Conservation (phyloP, 2,329 filamentous ascomycete genomes). For the Aureobasidium pullulans region DNA sequence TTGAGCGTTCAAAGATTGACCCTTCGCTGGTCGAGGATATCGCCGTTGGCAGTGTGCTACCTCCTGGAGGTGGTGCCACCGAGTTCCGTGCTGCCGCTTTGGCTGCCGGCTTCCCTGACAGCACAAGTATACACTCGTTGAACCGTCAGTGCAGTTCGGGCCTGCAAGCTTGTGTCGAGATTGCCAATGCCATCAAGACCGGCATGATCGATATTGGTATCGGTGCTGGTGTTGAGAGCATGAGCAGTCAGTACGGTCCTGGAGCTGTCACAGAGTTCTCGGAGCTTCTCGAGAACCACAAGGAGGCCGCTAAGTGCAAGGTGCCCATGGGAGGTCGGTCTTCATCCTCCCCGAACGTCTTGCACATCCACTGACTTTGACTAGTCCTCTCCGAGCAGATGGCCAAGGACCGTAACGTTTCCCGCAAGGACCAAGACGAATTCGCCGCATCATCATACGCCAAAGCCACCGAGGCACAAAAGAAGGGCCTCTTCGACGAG, state of each 20-base stretch:
- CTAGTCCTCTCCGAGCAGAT: conserved; percentile 88
- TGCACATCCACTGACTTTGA: conserved; percentile 48
- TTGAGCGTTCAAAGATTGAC: conserved; percentile 82
- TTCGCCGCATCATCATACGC: conserved; percentile 92
- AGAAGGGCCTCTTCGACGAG: conserved; percentile 81
- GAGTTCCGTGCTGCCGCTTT: conserved; percentile 92
- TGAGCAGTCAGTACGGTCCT: conserved; percentile 80
- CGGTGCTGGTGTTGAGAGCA: conserved; percentile 93
- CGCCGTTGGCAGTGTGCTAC: conserved; percentile 81
- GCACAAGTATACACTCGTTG: conserved; percentile 74
- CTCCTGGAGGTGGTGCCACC: conserved; percentile 88
- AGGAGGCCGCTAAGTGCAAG: conserved; percentile 88
- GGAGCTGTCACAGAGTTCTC: conserved; percentile 88
- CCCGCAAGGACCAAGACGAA: conserved; percentile 70
- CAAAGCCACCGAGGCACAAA: conserved; percentile 79
- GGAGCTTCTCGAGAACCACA: conserved; percentile 72
- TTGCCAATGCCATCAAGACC: conserved; percentile 82
- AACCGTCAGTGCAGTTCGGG: conserved; percentile 95
- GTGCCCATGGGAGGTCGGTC: conserved; percentile 48
- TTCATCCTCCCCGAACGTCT: too few relatives aligned
- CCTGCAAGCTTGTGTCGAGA: conserved; percentile 84
- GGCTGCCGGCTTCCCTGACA: conserved; percentile 82
- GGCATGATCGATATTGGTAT: conserved; percentile 96
- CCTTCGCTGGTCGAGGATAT: conserved; percentile 85
- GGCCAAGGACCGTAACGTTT: conserved; percentile 75